phyloP scores from a whole-genome alignment of 1,284 basidiomycete species.

The Apiotrichum laibachii region DNA sequence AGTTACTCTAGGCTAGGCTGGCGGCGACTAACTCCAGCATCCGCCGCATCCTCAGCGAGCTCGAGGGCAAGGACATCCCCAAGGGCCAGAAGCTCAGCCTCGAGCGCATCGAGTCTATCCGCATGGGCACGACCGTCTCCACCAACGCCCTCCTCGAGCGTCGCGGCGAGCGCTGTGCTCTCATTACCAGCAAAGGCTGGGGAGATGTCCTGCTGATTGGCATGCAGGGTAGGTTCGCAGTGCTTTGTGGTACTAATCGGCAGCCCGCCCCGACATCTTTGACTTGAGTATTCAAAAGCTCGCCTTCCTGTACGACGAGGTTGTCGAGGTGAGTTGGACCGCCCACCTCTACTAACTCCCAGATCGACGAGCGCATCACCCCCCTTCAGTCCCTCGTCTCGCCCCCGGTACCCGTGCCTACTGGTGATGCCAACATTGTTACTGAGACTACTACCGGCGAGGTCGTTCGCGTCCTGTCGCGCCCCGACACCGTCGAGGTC shows the following conservation, averaged over 20 bases:
- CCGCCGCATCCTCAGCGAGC: conserved; percentile 76
- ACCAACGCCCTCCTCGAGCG: conserved; percentile 94
- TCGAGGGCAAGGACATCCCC: conserved; percentile 65
- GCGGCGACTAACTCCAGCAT: conserved; percentile 60
- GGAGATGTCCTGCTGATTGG: conserved; percentile 40
- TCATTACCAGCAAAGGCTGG: conserved; percentile 88
- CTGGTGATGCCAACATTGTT: conserved; percentile 22
- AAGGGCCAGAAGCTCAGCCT: conserved; percentile 61
- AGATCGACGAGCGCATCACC: conserved; percentile 82
- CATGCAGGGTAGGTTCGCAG: conserved; percentile 33
- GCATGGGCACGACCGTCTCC: conserved; percentile 60
- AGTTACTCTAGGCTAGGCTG: background rate
- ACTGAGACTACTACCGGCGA: conserved; percentile 61
- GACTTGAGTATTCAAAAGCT: conserved; percentile 82
- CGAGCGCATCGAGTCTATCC: conserved; percentile 33
- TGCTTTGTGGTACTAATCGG: background rate
- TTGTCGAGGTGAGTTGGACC: conserved; percentile 65
- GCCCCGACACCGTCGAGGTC: conserved; percentile 49
- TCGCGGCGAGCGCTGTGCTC: conserved; percentile 85
- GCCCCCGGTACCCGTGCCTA: conserved; percentile 20
- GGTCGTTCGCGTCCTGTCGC: conserved; percentile 76
- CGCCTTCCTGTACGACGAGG: conserved; percentile 72
- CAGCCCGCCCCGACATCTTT: conserved; percentile 71
- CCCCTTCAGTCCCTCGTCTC: conserved; percentile 55
- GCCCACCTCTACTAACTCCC: conserved; percentile 12